Percentiles rank a stretch among this genome's conserved stretches.
Evolutionary conservation across 2,329 filamentous ascomycete genomes (phyloP).

Genomic region (Xylariales sp.): DNA sequence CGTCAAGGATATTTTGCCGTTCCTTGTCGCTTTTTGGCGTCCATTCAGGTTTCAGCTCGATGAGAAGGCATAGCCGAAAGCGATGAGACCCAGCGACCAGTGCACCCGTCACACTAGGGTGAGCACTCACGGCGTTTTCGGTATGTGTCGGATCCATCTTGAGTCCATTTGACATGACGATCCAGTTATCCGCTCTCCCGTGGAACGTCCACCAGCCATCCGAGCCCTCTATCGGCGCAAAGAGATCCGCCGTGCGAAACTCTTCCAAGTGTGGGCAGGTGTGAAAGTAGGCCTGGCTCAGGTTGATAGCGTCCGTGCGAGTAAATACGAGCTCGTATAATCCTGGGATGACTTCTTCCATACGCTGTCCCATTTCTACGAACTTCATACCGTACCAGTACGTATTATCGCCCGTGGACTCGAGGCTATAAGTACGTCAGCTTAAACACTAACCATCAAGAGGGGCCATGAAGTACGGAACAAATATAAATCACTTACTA

Average conservation of each 20-base stretch:
- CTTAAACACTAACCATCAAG: background rate
- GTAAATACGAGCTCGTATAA: slow-evolving; percentile 49
- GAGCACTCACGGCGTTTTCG: slow-evolving; percentile 53
- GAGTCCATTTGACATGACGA: slow-evolving; percentile 57
- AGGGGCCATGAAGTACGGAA: background rate
- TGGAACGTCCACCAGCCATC: slow-evolving; percentile 58
- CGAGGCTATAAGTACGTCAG: slow-evolving; percentile 27
- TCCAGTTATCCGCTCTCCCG: slow-evolving; percentile 49
- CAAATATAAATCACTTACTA: slow-evolving; percentile 25
- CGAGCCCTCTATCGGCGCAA: slow-evolving; percentile 52
- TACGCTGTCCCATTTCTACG: slow-evolving; percentile 47
- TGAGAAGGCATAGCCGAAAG: slow-evolving; percentile 44
- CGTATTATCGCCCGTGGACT: slow-evolving; percentile 39
- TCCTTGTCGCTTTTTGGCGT: slow-evolving; percentile 31
- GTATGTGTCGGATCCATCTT: slow-evolving; percentile 57
- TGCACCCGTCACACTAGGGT: slow-evolving; percentile 41
- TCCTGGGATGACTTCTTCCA: slow-evolving; percentile 48
- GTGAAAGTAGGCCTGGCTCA: slow-evolving; percentile 42
- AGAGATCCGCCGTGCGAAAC: slow-evolving; percentile 56
- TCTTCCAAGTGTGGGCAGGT: slow-evolving; percentile 54
- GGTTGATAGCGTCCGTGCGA: slow-evolving; percentile 42
- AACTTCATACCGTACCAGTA: slow-evolving; percentile 47
- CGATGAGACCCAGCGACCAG: slow-evolving; percentile 45
- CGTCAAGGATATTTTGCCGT: slow-evolving; percentile 30
- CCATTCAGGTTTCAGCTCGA: slow-evolving; percentile 40